Percentiles rank a stretch among this genome's conserved stretches.
Evolutionary conservation across 176 grass and related monocot species (phyloP).

Genomic region (Rhynchospora tenuis): DNA sequence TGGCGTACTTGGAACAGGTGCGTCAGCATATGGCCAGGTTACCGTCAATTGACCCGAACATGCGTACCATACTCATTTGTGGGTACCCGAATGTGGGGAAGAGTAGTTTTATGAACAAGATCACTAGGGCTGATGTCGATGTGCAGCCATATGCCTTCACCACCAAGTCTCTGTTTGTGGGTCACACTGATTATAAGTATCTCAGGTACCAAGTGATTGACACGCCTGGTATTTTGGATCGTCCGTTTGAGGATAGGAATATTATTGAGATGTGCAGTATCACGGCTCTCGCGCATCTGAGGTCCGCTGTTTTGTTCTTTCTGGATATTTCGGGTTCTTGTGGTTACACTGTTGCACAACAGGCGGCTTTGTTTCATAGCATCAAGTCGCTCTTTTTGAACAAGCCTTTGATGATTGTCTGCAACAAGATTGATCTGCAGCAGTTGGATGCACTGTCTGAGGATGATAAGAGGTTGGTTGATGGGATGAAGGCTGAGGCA

Average conservation of each 20-base stretch:
- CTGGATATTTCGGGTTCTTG: conserved; percentile 75
- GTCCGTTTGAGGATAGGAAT: too few species aligned
- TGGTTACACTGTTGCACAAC: conserved; percentile 66
- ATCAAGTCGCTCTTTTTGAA: conserved; percentile 83
- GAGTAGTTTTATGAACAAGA: too few species aligned
- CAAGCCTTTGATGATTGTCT: conserved; percentile 66
- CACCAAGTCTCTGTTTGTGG: conserved; percentile 14
- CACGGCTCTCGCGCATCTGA: too few species aligned
- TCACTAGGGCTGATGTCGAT: too few species aligned
- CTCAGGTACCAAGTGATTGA: conserved; percentile 77
- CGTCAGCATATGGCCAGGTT: too few species aligned
- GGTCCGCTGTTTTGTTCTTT: too few species aligned
- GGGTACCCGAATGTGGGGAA: too few species aligned
- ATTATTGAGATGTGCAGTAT: too few species aligned
- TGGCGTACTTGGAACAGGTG: conserved; percentile 64
- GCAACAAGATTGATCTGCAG: conserved; percentile 76
- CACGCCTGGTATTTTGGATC: conserved; percentile 77
- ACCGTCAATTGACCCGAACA: too few species aligned
- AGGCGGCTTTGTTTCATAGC: conserved; percentile 73
- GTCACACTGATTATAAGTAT: conserved; percentile 84
- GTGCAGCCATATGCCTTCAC: too few species aligned
- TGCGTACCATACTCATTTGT: too few species aligned
- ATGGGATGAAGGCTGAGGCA: too few species aligned
- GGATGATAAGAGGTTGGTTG: conserved; percentile 65
- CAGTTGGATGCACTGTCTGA: conserved; percentile 56